Conservation (phyloP, 2,329 filamentous ascomycete species). For the Cladosporium sp. region DNA sequence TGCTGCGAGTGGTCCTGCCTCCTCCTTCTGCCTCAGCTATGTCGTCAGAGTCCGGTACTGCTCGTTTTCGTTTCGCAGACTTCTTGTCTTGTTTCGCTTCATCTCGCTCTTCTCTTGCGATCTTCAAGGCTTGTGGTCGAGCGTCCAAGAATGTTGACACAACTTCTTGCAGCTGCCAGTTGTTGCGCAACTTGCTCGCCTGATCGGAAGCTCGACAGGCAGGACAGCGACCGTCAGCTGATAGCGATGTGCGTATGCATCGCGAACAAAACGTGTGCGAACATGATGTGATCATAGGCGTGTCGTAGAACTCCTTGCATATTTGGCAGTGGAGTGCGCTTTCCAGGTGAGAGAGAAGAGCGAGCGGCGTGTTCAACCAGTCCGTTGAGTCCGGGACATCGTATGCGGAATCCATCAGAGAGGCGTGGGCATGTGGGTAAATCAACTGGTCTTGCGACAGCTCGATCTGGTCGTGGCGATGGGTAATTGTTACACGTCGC, state of each 20-base stretch:
- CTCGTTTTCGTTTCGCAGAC: slow-evolving; percentile 55
- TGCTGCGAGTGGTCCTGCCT: slow-evolving; percentile 40
- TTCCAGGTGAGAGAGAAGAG: slow-evolving; percentile 70
- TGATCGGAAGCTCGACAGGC: slow-evolving; percentile 77
- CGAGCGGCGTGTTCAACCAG: slow-evolving; percentile 72
- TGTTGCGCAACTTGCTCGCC: slow-evolving; percentile 79
- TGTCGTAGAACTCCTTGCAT: slow-evolving; percentile 96
- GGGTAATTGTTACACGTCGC: not conserved
- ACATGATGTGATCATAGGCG: slow-evolving; percentile 92
- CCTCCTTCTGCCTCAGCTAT: slow-evolving; percentile 26
- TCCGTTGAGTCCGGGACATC: slow-evolving; percentile 76
- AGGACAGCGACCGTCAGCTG: slow-evolving; percentile 82
- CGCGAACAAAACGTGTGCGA: slow-evolving; percentile 95
- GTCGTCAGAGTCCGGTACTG: slow-evolving; percentile 36
- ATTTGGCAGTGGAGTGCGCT: slow-evolving; percentile 89
- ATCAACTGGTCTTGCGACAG: not conserved
- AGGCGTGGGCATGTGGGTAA: slow-evolving; percentile 1
- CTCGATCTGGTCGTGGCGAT: not conserved
- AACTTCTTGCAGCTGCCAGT: slow-evolving; percentile 81
- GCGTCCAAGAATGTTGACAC: slow-evolving; percentile 74
- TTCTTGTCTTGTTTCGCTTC: slow-evolving; percentile 23
- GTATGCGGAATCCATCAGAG: slow-evolving; percentile 27
- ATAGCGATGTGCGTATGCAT: slow-evolving; percentile 85
- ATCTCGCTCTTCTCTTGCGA: slow-evolving; percentile 53
- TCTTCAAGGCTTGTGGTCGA: slow-evolving; percentile 61